phyloP scores from a whole-genome alignment of 1,284 basidiomycete genomes.

The Erythrobasidium hasegawianum region DNA sequence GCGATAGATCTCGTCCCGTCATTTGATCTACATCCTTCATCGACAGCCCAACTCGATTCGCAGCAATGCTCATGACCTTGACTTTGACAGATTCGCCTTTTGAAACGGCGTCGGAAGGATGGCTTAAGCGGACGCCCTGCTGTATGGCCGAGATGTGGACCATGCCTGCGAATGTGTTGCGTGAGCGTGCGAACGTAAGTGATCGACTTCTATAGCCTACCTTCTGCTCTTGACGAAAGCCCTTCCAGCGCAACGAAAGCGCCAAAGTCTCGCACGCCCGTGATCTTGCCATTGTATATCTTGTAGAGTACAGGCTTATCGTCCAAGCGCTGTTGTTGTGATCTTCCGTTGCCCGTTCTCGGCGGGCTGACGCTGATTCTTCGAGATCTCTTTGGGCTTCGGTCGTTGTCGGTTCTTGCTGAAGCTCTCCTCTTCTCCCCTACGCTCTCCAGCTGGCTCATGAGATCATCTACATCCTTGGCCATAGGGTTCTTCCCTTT shows the following conservation, averaged over 20 bases:
- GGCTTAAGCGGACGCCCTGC: conserved; percentile 69
- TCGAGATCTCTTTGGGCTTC: conserved; percentile 24
- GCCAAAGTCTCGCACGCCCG: conserved; percentile 88
- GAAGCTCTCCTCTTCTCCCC: conserved; percentile 44
- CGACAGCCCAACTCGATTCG: conserved; percentile 73
- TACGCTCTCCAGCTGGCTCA: conserved; percentile 67
- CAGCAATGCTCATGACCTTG: conserved; percentile 90
- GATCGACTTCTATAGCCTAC: conserved; percentile 54
- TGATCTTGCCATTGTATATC: conserved; percentile 84
- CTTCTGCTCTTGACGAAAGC: conserved; percentile 77
- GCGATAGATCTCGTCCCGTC: conserved; percentile 83
- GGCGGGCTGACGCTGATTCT: conserved; percentile 30
- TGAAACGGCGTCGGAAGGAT: conserved; percentile 78
- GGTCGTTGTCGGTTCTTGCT: conserved; percentile 51
- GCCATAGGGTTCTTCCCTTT: conserved; percentile 34
- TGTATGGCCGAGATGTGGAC: conserved; percentile 90
- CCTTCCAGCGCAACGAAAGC: conserved; percentile 90
- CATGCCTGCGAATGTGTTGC: conserved; percentile 61
- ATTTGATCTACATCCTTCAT: conserved; percentile 97
- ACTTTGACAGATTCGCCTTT: conserved; percentile 84
- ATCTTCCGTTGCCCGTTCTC: conserved; percentile 34
- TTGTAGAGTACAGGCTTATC: conserved; percentile 87
- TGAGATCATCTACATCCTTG: conserved; percentile 66
- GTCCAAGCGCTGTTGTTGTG: conserved; percentile 60
- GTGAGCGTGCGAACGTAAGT: not conserved